Evolutionary conservation across 495 filamentous ascomycete species (phyloP).

Genomic region (Neurospora pannonica): DNA sequence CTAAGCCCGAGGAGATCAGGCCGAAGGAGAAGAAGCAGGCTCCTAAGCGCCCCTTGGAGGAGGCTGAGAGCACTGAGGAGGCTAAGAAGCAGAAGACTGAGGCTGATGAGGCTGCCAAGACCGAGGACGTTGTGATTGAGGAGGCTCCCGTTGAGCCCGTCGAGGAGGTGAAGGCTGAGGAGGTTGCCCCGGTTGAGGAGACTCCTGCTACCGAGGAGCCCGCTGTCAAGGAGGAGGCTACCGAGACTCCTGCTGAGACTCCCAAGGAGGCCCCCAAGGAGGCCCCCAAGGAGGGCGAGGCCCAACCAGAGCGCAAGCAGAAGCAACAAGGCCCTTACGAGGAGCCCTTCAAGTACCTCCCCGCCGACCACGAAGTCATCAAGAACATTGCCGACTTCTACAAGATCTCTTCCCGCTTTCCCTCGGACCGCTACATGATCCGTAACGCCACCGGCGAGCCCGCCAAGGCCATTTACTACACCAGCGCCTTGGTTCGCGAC

Average conservation of each 20-base stretch:
- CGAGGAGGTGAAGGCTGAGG: constrained; percentile 12
- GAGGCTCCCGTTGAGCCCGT: constrained; percentile 14
- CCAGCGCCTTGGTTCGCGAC: constrained; percentile 68
- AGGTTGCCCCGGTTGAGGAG: background rate
- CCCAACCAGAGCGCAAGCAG: constrained; percentile 23
- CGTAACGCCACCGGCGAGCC: constrained; percentile 78
- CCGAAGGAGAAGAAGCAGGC: constrained; percentile 43
- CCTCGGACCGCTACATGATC: constrained; percentile 85
- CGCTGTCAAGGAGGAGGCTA: constrained; percentile 2
- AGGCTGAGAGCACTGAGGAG: constrained; percentile 24
- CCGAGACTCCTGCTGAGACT: constrained; percentile 12
- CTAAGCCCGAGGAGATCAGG: constrained; percentile 61
- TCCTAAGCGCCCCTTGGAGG: constrained; percentile 20
- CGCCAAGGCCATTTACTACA: constrained; percentile 91
- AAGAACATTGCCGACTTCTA: constrained; percentile 71
- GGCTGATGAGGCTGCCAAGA: constrained; percentile 11
- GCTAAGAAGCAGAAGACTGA: constrained; percentile 32
- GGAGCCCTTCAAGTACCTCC: constrained; percentile 87
- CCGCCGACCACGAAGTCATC: constrained; percentile 62
- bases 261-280: constrained; percentile 7
- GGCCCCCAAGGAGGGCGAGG: background rate
- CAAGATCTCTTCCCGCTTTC: constrained; percentile 70
- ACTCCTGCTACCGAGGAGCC: background rate
- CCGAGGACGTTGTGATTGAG: constrained; percentile 15
- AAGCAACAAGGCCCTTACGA: constrained; percentile 48